Conservation (phyloP, 2,329 filamentous ascomycete genomes). For the Penicillium sp. region DNA sequence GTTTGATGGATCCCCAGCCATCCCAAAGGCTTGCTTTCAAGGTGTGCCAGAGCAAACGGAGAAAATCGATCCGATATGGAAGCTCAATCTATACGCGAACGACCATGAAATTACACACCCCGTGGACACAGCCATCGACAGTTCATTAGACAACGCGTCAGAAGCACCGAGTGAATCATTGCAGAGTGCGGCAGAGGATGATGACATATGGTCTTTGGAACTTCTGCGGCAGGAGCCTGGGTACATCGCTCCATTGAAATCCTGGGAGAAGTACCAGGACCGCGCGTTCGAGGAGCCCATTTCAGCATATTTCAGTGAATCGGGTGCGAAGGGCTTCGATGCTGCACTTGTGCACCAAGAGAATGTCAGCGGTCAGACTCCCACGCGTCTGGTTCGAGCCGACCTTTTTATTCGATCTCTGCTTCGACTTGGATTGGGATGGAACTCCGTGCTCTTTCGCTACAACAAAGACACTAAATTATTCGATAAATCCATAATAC, state of each 20-base stretch:
- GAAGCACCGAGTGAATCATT: constrained; percentile 6
- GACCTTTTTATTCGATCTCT: constrained; percentile 46
- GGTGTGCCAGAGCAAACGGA: constrained; percentile 24
- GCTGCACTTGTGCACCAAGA: constrained; percentile 37
- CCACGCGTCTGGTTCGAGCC: constrained; percentile 38
- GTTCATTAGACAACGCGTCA: constrained; percentile 24
- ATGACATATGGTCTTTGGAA: constrained; percentile 43
- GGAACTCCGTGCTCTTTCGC: constrained; percentile 49
- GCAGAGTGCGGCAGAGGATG: constrained; percentile 16
- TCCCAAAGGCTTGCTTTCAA: constrained; percentile 26
- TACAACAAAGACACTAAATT: constrained; percentile 39
- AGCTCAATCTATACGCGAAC: constrained; percentile 38
- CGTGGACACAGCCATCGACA: constrained; percentile 25
- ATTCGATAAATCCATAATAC: constrained; percentile 48
- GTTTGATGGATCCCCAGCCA: constrained; percentile 13
- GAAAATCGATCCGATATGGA: constrained; percentile 33
- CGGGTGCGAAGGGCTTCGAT: constrained; percentile 45
- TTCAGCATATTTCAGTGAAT: constrained; percentile 51
- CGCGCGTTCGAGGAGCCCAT: constrained; percentile 34
- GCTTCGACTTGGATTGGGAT: constrained; percentile 48
- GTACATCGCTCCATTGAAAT: constrained; percentile 30
- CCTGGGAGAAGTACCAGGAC: constrained; percentile 49
- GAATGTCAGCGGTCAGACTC: constrained; percentile 21
- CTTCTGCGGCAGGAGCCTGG: constrained; percentile 20
- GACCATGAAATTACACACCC: constrained; percentile 27